These are phyloP conservation scores for Apiotrichum veenhuisii DNA, from an alignment of 1,284 basidiomycete genomes.

Conservation along the genomic window DNA sequence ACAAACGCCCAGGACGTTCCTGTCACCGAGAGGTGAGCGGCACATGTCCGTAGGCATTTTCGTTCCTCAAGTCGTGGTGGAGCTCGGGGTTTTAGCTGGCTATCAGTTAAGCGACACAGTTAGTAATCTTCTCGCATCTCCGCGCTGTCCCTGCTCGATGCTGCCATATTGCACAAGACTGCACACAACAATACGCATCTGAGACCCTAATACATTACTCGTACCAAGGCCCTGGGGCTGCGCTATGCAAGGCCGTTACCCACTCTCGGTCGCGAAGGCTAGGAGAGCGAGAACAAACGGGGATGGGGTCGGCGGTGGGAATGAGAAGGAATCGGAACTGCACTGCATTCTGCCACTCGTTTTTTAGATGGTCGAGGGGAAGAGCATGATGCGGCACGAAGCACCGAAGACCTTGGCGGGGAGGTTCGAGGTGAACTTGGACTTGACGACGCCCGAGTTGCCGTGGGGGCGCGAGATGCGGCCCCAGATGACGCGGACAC, in stretches of 20 bases:
- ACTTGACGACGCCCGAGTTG: constrained; percentile 92
- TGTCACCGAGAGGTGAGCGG: no score
- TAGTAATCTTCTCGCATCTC: no score
- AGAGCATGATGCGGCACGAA: constrained; percentile 71
- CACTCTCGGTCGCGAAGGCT: neutral
- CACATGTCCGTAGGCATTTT: no score
- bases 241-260: constrained; percentile 20
- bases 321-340: neutral
- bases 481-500: constrained; percentile 95
- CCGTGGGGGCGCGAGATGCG: constrained; percentile 91
- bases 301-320: neutral
- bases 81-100: no score
- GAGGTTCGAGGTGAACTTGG: constrained; percentile 95
- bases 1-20: no score
- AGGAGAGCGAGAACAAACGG: constrained; percentile 4
- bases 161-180: no score
- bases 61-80: no score
- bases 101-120: no score
- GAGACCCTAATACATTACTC: constrained; percentile 27
- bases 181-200: constrained; percentile 4
- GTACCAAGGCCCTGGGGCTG: constrained; percentile 24
- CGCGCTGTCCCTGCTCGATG: no score
- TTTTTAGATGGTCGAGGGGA: constrained; percentile 51
- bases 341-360: constrained; percentile 1
- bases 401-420: constrained; percentile 95